Evolutionary conservation across 179 eudicot genomes (phyloP).

Genomic region (Beta corolliflora): DNA sequence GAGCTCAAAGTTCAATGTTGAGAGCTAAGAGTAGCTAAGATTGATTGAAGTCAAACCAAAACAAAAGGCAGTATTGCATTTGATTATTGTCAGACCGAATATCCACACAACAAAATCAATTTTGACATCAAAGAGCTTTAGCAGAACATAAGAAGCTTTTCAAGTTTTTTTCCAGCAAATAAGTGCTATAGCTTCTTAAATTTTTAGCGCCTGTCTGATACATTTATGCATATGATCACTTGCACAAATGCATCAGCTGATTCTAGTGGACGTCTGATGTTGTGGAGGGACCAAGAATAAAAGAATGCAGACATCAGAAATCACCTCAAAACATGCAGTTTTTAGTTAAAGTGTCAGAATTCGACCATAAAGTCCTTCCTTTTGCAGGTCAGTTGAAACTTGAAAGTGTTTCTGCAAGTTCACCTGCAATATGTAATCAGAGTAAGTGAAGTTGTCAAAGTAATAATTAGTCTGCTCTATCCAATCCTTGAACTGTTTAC

Average conservation of each 20-base stretch:
- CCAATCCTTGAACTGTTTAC: background rate
- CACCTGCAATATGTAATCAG: constrained; percentile 58
- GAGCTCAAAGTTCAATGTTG: background rate
- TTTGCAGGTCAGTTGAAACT: constrained; percentile 63
- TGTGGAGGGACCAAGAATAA: background rate
- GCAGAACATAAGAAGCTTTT: background rate
- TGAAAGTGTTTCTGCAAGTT: constrained; percentile 80
- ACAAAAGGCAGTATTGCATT: background rate
- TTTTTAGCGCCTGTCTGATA: background rate
- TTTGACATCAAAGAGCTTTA: background rate
- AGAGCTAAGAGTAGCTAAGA: constrained; percentile 1
- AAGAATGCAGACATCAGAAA: constrained; percentile 15
- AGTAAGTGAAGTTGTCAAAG: constrained; percentile 13
- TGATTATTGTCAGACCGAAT: constrained; percentile 7
- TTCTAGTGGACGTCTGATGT: background rate
- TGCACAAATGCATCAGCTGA: background rate
- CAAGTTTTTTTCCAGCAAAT: background rate
- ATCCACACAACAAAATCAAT: background rate
- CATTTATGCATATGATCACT: background rate
- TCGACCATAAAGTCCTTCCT: constrained; percentile 77
- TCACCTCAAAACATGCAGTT: constrained; percentile 91
- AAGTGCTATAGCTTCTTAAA: background rate
- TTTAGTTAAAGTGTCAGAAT: constrained; percentile 85
- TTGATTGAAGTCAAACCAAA: background rate
- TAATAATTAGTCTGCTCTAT: background rate